phyloP scores from a whole-genome alignment of 257 asterid species.

The Fraxinus anomala region DNA sequence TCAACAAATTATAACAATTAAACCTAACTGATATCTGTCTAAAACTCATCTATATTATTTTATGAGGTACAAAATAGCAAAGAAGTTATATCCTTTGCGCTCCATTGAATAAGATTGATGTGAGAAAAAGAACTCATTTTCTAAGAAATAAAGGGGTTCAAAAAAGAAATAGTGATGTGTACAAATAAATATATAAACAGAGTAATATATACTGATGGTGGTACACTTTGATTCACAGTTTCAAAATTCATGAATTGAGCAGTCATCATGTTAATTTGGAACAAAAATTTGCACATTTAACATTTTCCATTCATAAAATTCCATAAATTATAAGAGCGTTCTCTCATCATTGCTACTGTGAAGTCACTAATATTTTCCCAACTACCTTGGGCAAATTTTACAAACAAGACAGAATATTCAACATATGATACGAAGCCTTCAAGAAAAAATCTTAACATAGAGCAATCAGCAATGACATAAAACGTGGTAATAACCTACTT shows the following conservation, averaged over 20 bases:
- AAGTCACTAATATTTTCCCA: neutral
- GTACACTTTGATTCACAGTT: neutral
- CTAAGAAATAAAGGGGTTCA: neutral
- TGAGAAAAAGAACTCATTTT: neutral
- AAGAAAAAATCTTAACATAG: slow-evolving; percentile 11
- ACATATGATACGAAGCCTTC: neutral
- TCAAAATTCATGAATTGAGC: neutral
- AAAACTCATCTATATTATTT: neutral
- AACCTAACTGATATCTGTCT: neutral
- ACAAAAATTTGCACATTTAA: neutral
- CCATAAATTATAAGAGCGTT: neutral
- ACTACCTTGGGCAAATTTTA: neutral
- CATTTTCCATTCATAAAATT: neutral
- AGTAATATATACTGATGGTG: neutral
- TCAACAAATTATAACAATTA: neutral
- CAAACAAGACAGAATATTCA: neutral
- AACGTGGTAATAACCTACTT: slow-evolving; percentile 52
- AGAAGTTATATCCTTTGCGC: neutral
- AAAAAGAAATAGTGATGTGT: neutral
- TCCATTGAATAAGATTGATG: neutral
- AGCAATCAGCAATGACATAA: slow-evolving; percentile 18
- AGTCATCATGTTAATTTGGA: neutral
- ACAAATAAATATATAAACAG: neutral
- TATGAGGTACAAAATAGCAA: neutral
- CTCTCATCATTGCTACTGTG: neutral